Percentiles rank a stretch among this genome's conserved stretches.
Conservation (phyloP, 2,329 filamentous ascomycete genomes). For the Fusarium sp. region DNA sequence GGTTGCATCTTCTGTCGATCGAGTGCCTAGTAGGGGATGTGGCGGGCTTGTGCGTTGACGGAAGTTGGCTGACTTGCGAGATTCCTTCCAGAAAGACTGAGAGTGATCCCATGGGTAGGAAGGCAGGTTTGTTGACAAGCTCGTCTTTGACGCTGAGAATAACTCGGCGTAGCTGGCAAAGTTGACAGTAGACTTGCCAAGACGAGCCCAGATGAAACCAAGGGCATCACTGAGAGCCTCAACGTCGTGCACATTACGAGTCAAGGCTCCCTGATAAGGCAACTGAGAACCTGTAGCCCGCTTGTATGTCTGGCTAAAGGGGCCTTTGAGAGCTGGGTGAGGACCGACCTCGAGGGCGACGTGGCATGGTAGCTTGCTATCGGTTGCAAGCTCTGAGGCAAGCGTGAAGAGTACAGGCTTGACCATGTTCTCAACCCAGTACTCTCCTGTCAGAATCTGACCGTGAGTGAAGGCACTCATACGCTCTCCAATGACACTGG, state of each 20-base stretch:
- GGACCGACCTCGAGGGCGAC: not conserved
- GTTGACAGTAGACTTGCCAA: not conserved
- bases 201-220: not conserved
- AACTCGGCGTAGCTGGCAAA: not conserved
- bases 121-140: not conserved
- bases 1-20: not conserved
- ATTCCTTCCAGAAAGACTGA: not conserved
- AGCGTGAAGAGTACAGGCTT: not conserved
- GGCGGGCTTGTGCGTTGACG: not conserved
- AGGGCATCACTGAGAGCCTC: not conserved
- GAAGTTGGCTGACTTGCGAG: not conserved
- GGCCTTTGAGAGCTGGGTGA: not conserved
- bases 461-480: not conserved
- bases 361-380: not conserved
- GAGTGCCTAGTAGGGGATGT: not conserved
- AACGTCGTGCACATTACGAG: not conserved
- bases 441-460: not conserved
- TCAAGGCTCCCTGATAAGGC: not conserved
- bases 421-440: slow-evolving; percentile 10
- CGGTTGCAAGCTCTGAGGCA: not conserved
- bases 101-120: not conserved
- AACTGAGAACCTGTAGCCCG: not conserved
- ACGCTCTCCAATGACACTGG: not conserved
- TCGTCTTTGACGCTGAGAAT: not conserved
- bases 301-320: not conserved